Conservation (phyloP, 2,329 filamentous ascomycete genomes). For the Colletotrichum endophyticum region DNA sequence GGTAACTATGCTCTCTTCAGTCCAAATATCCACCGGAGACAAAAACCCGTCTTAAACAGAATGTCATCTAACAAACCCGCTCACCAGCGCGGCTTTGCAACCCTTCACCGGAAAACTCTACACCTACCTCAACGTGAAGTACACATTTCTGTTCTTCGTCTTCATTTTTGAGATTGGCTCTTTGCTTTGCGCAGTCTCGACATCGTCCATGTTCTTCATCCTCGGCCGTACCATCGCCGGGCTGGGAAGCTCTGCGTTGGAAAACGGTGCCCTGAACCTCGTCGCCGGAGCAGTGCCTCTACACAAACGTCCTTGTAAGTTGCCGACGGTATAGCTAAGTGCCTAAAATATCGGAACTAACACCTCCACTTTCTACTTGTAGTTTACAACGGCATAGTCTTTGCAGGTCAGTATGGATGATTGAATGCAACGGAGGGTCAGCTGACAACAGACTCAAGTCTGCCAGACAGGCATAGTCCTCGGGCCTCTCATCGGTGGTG, state of each 20-base stretch:
- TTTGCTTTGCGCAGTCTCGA: neutral
- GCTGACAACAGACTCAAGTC: neutral
- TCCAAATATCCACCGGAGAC: rapidly evolving
- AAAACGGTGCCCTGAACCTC: neutral
- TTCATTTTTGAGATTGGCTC: neutral
- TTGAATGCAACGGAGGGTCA: rapidly evolving
- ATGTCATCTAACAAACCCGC: neutral
- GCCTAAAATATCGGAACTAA: neutral
- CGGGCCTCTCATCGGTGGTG: neutral
- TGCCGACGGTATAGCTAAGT: rapidly evolving
- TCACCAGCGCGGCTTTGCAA: neutral
- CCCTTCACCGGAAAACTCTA: neutral
- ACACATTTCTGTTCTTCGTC: neutral
- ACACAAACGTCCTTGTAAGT: neutral
- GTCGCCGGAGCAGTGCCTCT: neutral
- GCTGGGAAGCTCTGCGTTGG: neutral
- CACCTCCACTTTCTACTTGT: neutral
- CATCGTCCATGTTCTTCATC: neutral
- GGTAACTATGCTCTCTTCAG: rapidly evolving
- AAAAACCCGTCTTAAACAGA: too few species aligned
- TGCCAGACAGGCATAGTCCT: neutral
- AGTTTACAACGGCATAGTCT: neutral
- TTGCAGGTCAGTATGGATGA: neutral
- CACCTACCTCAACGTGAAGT: neutral
- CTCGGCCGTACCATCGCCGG: neutral